Percentiles rank a stretch among this genome's conserved stretches.
phyloP scores from a whole-genome alignment of 1,139 yeast genomes.

The Pichia sp. region DNA sequence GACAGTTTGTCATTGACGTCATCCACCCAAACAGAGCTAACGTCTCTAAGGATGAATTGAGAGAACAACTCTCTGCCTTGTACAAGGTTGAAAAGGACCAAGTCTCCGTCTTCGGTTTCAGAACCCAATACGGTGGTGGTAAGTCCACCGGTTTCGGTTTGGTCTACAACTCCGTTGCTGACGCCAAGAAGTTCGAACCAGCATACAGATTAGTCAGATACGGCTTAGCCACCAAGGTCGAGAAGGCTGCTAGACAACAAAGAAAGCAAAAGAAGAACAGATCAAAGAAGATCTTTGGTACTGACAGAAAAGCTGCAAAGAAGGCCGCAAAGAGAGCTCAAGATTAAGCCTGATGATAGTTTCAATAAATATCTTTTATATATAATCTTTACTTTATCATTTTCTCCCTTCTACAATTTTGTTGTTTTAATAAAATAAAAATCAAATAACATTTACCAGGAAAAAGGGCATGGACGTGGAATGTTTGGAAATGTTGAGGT shows the following conservation, averaged over 20 bases:
- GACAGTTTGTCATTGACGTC: constrained; percentile 99
- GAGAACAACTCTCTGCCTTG: constrained; percentile 92
- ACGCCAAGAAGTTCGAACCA: constrained; percentile 99
- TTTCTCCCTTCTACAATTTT: constrained; percentile 11
- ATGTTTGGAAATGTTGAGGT: constrained; percentile 13
- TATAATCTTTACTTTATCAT: constrained; percentile 8
- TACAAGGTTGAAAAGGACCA: constrained; percentile 99
- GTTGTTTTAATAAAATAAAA: constrained; percentile 9
- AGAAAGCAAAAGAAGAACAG: constrained; percentile 99
- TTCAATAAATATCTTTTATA: constrained; percentile 4
- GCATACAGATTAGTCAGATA: constrained; percentile 98
- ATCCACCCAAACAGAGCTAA: constrained; percentile 99
- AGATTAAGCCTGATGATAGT: constrained; percentile 29
- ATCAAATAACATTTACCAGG: not conserved
- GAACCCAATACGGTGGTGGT: constrained; percentile 99
- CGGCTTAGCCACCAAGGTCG: constrained; percentile 94
- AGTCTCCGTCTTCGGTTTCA: constrained; percentile 98
- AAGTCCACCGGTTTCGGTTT: constrained; percentile 99
- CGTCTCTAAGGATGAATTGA: constrained; percentile 98
- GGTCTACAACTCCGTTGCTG: constrained; percentile 97
- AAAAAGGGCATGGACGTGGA: not conserved
- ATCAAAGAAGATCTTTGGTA: constrained; percentile 98
- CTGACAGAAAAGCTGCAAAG: constrained; percentile 93
- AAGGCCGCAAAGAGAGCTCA: constrained; percentile 66
- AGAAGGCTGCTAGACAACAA: constrained; percentile 99